Percentiles rank a stretch among this genome's conserved stretches.
Evolutionary conservation across 2,329 filamentous ascomycete genomes (phyloP).

Genomic region (Talaromyces sp.): DNA sequence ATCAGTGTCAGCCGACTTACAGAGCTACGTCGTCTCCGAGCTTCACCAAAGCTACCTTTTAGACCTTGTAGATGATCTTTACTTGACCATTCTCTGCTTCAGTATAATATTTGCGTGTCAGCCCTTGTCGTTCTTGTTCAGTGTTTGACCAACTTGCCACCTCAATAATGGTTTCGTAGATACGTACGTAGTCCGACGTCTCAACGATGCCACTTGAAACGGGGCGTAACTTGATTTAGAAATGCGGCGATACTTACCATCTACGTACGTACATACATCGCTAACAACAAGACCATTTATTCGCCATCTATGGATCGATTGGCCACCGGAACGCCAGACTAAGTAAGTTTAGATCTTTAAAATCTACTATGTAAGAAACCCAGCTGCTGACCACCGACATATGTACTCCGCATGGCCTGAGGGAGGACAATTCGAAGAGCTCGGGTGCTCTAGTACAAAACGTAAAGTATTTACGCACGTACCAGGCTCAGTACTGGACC

Average conservation of each 20-base stretch:
- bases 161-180: not conserved
- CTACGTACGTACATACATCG: not conserved
- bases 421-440: not conserved
- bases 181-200: not conserved
- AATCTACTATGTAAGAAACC: not conserved
- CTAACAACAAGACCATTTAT: not conserved
- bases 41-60: not conserved
- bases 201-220: not conserved
- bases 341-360: not conserved
- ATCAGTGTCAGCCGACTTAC: conserved; percentile 1
- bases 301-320: not conserved
- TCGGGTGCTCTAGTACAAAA: not conserved
- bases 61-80: not conserved
- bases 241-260: conserved; percentile 1
- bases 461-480: not conserved
- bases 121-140: not conserved
- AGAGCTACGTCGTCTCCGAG: not conserved
- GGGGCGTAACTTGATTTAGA: not conserved
- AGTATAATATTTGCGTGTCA: not conserved
- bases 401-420: not conserved
- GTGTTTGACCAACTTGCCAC: not conserved
- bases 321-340: not conserved
- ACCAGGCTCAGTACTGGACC: not conserved
- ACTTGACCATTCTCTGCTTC: not conserved
- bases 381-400: not conserved